A percentile compares a stretch with the other conserved stretches of the same genome.
Evolutionary conservation across 192 early-diverging fungal species (phyloP).

Genomic region (Coemansia aciculifera): DNA sequence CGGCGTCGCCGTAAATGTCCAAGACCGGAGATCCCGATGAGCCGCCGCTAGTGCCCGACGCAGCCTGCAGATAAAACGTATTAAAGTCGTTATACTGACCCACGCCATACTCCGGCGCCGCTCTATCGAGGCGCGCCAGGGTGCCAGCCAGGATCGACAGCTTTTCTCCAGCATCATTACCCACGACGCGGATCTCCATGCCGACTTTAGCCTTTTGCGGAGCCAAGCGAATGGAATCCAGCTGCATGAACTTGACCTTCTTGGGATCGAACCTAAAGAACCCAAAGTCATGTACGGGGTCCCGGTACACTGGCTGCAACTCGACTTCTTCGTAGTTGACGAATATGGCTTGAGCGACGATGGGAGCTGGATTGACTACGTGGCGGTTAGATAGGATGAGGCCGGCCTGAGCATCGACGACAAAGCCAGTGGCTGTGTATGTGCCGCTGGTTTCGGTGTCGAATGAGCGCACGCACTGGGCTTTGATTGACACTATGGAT

Average conservation of each 20-base stretch:
- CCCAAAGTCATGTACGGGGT: constrained; percentile 83
- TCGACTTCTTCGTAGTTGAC: constrained; percentile 80
- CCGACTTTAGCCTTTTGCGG: constrained; percentile 76
- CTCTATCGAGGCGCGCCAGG: constrained; percentile 71
- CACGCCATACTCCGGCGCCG: constrained; percentile 72
- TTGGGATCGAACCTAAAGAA: constrained; percentile 73
- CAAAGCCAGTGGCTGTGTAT: constrained; percentile 71
- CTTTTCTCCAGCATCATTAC: constrained; percentile 81
- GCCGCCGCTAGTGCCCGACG: constrained; percentile 75
- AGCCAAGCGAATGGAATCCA: constrained; percentile 55
- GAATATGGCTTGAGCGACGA: constrained; percentile 68
- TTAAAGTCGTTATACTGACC: constrained; percentile 82
- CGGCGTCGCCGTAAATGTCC: constrained; percentile 78
- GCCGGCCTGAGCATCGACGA: constrained; percentile 72
- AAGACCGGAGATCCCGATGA: constrained; percentile 78
- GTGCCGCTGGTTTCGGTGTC: constrained; percentile 78
- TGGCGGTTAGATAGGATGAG: constrained; percentile 78
- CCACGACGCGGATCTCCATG: constrained; percentile 76
- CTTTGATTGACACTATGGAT: constrained; percentile 78
- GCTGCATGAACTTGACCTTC: constrained; percentile 47
- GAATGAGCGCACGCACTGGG: constrained; percentile 74
- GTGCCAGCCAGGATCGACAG: constrained; percentile 76
- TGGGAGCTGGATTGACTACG: constrained; percentile 73
- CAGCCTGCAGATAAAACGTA: constrained; percentile 81
- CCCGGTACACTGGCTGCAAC: constrained; percentile 72